Base-by-base conservation (phyloP, 1,284 basidiomycete species). In the Malassezia brasiliensis region DNA sequence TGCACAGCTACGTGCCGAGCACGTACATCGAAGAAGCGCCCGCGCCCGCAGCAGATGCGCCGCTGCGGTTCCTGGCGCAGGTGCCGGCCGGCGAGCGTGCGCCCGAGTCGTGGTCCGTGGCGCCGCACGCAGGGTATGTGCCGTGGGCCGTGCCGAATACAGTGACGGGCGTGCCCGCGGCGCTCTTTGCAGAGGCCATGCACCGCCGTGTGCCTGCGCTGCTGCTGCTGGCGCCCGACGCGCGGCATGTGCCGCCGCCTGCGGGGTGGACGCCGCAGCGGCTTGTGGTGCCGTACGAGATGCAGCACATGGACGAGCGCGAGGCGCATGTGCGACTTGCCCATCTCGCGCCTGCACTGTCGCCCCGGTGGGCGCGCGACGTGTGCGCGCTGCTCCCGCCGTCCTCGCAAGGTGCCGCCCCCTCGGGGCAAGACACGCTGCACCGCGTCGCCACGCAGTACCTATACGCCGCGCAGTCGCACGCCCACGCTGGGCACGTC, bases 91-190 rank as follows among this genome's bases (percentile, higher is more conserved):
- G 9, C 6, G 28, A 17, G 41, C 10, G 15, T 1, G 25, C 19
- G 25, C 35, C 50, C 1, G 8, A 17, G 1, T 2, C 25, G 25
- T 46, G 39, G 49, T n/a, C 40, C 15, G n/a, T 28, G 2, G n/a
- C 30, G 17, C 11, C 34, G 31, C 12, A 31, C 17, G 7, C n/a
- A 25, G 3, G 6, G 22, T 31, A 12, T 5, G n/a, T 19, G 32
- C 55, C 50, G 9, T 57, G 55, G 55, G 46, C 32, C 14, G 35
- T 39, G 10, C 55, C 55, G n/a, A 52, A 57, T 17, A 48, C 35
- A 1, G 32, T 52, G 17, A 42, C 45, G 5, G 55, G 55, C 6
- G 30, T 34, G 19, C 45, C 35, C 9, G 55, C 55, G 11, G 50
- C 50, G 9, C 35, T 57, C 7, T 44, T 44, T 20, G 28, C 44